A percentile compares a stretch with the other conserved stretches of the same genome.
Conservation (phyloP, 306 rosid species). For the Psophocarpus tetragonolobus region DNA sequence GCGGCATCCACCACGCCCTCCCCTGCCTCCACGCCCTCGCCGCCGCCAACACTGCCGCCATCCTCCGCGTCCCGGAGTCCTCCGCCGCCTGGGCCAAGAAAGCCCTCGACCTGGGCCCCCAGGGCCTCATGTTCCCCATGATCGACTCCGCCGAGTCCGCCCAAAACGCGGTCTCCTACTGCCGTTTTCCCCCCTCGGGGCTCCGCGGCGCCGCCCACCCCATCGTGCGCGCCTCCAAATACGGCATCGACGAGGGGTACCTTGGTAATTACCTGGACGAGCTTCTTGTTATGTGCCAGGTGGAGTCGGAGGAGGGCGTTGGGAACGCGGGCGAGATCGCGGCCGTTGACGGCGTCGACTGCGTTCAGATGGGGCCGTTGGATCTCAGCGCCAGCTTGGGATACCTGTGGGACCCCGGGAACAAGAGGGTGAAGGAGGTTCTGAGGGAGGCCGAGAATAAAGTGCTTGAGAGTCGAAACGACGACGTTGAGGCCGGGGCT, state of each 20-base stretch:
- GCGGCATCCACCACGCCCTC: constrained; percentile 64
- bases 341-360: constrained; percentile 77
- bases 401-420: constrained; percentile 74
- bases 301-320: constrained; percentile 61
- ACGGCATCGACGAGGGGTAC: constrained; percentile 80
- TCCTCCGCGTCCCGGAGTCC: constrained; percentile 69
- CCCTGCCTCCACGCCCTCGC: constrained; percentile 75
- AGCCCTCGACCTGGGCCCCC: constrained; percentile 84
- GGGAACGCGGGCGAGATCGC: constrained; percentile 48
- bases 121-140: constrained; percentile 87
- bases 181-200: constrained; percentile 71
- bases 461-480: constrained; percentile 47
- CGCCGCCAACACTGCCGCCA: constrained; percentile 62
- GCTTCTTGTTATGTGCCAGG: constrained; percentile 71
- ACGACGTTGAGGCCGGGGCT: constrained; percentile 25
- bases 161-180: constrained; percentile 61
- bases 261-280: constrained; percentile 61
- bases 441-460: constrained; percentile 64
- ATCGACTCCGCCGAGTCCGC: constrained; percentile 64
- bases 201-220: constrained; percentile 83
- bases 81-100: constrained; percentile 80
- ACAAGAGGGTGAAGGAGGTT: constrained; percentile 61
- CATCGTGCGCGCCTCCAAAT: constrained; percentile 65
- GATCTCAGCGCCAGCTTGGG: constrained; percentile 88
- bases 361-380: constrained; percentile 84